Evolutionary conservation across 2,329 filamentous ascomycete genomes (phyloP), one percentile per base, ranked within the genome.

Genomic region (Phyllosticta citribraziliensis): DNA sequence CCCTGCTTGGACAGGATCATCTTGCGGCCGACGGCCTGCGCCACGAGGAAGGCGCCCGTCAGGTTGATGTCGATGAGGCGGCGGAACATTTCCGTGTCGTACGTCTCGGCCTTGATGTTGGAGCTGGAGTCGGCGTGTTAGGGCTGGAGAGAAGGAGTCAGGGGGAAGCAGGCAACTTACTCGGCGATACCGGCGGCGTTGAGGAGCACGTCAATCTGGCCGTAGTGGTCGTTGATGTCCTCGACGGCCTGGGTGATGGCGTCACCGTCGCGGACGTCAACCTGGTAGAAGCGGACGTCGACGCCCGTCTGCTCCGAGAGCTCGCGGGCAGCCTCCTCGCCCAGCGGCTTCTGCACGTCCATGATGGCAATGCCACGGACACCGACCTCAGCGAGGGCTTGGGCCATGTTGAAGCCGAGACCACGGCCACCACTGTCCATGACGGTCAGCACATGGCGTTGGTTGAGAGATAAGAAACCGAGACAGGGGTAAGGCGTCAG

Each of bases 21-120:
- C 58, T 72, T 67, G 52, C 70, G 68, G 11, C 68, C 75, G n/a
- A 71, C 72, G 20, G 66, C 58, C 76, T 91, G 87, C 19, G 87
- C 81, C 79, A 89, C 86, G 65, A 91, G 78, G 81, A 92, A 92
- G 4, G 87, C 87, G 58, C 89, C 89, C 9, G 84, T 91, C 47
- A 91, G 77, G 80, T 92, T 93, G 79, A 92, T 91, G 73, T 92
- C 88, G 68, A 92, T 86, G 35, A 91, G 82, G 61, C 85, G 84
- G 56, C 87, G 86, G 82, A 90, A 92, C 81, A 88, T 89, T 73
- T 85, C 83, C 27, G 83, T 80, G 70, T 89, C 84, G 76, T 92
- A 91, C 20, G 80, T 84, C 80, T 91, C 88, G 56, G 88, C 88
- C 74, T 88, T 88, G 78, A 91, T 88, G 80, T 91, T 91, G 72